Evolutionary conservation across 2,329 filamentous ascomycete genomes (phyloP), one percentile per base, ranked within the genome.

Genomic region (Fusarium torreyae): DNA sequence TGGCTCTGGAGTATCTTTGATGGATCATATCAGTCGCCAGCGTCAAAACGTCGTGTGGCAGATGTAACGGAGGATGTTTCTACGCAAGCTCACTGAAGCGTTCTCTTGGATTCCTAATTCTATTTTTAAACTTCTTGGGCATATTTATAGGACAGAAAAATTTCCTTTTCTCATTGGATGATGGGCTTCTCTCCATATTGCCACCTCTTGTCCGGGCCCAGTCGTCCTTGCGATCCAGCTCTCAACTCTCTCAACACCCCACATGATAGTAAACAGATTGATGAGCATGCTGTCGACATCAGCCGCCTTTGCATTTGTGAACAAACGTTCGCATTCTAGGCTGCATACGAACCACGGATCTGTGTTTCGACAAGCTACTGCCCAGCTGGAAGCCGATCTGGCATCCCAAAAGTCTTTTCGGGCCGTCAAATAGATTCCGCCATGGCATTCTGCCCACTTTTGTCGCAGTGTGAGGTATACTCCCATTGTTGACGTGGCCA

Each of bases 1-100:
- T 73, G 69, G 46, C 46, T 74, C 1, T 13, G 18, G 53, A 50
- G 56, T 39, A 49, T 74, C 9, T 74, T 74, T 42, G 44, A 65
- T 5, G 58, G 15, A 17, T 51, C 40, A 2, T 64, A 68, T 14
- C 38, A 66, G 17, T 65, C 79, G 2, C 1, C 20, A 2, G 7
- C 24, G 13, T 20, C 20, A 6, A 61, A 63, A 14, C 7, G 20
- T 5, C 43, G 11, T 4, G 7, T 44, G 6, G 2, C 17, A 8
- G 18, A 63, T 1, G 57, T 63, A 0, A 48, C 57, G 2, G 49
- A 48, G 5, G 57, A 48, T 28, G 11, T 48, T 10, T 63, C 24
- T 8, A 6, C 17, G 14, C 10, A 26, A 1, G 1, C 1, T 4
- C 3, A 13, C 11, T 22, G 10, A 15, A 17, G 5, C 6, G 15